A percentile compares a stretch with the other conserved stretches of the same genome.
Evolutionary conservation across 192 early-diverging fungal species (phyloP).

Genomic region (Backusella sp.): DNA sequence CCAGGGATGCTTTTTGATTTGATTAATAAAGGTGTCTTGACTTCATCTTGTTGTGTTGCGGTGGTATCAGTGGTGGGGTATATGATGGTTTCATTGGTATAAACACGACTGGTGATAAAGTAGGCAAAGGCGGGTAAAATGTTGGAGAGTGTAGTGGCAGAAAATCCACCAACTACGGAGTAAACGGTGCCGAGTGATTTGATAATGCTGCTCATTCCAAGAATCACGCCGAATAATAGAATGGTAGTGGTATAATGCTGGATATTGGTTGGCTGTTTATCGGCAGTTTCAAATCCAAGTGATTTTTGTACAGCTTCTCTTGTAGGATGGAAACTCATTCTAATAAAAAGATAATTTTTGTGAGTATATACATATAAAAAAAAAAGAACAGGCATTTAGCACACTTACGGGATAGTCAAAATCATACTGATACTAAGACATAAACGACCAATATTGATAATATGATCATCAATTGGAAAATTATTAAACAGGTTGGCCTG

Average conservation of each 20-base stretch:
- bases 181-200: slow-evolving; percentile 45
- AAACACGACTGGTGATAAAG: slow-evolving; percentile 35
- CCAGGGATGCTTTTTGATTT: background rate
- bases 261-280: slow-evolving; percentile 27
- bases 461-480: slow-evolving; percentile 53
- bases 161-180: slow-evolving; percentile 49
- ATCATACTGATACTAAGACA: slow-evolving; percentile 59
- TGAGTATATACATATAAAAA: background rate
- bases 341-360: background rate
- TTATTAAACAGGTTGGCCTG: slow-evolving; percentile 69
- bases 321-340: slow-evolving; percentile 44
- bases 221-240: slow-evolving; percentile 29
- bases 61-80: background rate
- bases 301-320: slow-evolving; percentile 46
- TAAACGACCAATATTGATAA: slow-evolving; percentile 60
- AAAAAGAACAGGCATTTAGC: background rate
- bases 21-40: slow-evolving; percentile 1
- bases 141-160: slow-evolving; percentile 47
- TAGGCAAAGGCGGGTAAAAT: slow-evolving; percentile 49
- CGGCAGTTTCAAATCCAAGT: slow-evolving; percentile 40
- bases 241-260: slow-evolving; percentile 43
- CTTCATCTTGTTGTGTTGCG: background rate
- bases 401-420: slow-evolving; percentile 50
- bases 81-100: background rate
- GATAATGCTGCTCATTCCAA: slow-evolving; percentile 35